Evolutionary conservation across 768 basidiomycete genomes (phyloP).

Genomic region (Symmetrospora coprosmae): DNA sequence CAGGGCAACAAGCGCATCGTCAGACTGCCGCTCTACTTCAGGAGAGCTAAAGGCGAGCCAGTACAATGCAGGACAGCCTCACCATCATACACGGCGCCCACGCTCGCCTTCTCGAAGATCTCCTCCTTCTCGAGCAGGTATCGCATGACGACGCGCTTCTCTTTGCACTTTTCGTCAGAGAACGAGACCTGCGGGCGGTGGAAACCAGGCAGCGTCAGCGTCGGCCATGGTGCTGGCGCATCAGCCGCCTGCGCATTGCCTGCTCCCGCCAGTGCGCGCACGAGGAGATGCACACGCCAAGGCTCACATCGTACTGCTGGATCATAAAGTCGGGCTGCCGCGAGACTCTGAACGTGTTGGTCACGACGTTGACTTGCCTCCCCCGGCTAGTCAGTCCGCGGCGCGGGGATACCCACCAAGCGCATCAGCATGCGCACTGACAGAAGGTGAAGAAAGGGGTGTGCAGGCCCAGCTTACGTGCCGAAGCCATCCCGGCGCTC

Average conservation of each 20-base stretch:
- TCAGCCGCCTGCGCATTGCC: too few relatives aligned
- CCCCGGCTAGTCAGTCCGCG: background rate
- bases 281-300: too few relatives aligned
- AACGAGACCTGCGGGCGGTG: background rate
- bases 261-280: too few relatives aligned
- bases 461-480: too few relatives aligned
- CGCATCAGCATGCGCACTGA: too few relatives aligned
- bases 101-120: slow-evolving; percentile 1
- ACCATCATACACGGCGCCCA: slow-evolving; percentile 11
- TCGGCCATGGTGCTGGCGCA: too few relatives aligned
- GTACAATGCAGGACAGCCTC: too few relatives aligned
- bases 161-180: slow-evolving; percentile 5
- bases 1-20: background rate
- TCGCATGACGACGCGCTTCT: background rate
- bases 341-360: slow-evolving; percentile 11
- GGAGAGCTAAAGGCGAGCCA: too few relatives aligned
- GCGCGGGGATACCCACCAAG: background rate
- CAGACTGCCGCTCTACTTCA: background rate
- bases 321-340: slow-evolving; percentile 6
- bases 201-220: background rate
- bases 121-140: slow-evolving; percentile 8
- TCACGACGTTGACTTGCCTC: background rate
- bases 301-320: slow-evolving; percentile 10
- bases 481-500: too few relatives aligned
- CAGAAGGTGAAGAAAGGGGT: too few relatives aligned